Base-by-base conservation (phyloP, 2,329 filamentous ascomycete genomes). In the Dryadomyces sulphureus region DNA sequence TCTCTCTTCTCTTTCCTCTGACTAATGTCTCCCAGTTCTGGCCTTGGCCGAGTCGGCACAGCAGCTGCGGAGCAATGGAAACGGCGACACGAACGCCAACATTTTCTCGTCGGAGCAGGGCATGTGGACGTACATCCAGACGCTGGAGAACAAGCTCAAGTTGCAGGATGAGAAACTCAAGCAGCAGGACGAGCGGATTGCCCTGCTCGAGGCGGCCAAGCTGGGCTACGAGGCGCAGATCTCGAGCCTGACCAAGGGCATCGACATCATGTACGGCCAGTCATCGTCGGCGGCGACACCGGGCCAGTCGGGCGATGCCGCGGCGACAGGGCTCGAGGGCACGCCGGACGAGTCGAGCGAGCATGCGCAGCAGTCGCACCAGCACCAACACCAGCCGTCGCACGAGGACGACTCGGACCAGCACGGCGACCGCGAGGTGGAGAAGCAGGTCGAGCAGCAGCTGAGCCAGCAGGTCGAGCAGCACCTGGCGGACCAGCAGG, bases 41-140 rank as follows among this genome's bases (percentile, higher is more conserved):
- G 6, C 36, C 7, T 17, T 43, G 7, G 22, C 40, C 21, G 35
- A 30, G 2, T 25, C 22, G 17, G 14, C 38, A 9, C 47, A 43
- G 24, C 36, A 42, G n/a, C 8, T 46, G 2, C 47, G 39, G 2
- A 24, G 36, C 45, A 45, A 34, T 19, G 73, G 70, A 43, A 76
- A 72, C 42, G 70, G 66, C 16, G 75, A 74, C 49, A 79, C 75
- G 55, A 76, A 75, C 52, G 75, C 75, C 50, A 86, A 85, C 54
- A 69, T 86, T 49, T 81, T 86, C 59, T 67, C 76, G 45, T 64
- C 71, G 17, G 75, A 78, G 43, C 69, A 77, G 51, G 79, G 77
- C 38, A 65, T 89, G 8, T 87, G 81, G 81, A 65, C 70, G 4
- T 87, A 87, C 55, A 75, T 89, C 30, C 78, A 85, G 47, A 72